Base-by-base conservation (phyloP, 1,284 basidiomycete species). In the Sanguinoderma infundibulare region DNA sequence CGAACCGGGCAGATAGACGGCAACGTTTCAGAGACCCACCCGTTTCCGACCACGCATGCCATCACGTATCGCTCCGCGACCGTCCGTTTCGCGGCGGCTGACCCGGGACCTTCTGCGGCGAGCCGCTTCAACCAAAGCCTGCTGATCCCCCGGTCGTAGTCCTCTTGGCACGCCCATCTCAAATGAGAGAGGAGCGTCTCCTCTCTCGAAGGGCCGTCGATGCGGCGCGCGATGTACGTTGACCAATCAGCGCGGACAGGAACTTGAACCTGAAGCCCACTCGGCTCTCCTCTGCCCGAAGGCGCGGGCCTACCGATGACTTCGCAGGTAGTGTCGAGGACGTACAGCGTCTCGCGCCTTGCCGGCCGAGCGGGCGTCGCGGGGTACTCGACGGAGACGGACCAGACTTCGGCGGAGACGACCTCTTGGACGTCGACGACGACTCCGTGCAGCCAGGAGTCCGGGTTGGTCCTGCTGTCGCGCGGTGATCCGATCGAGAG, bases 271-370 rank as follows among this genome's bases (percentile, higher is more conserved):
- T n/a, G n/a, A n/a, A n/a, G n/a, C n/a, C n/a, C n/a, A n/a, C n/a
- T n/a, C n/a, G n/a, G n/a, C n/a, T n/a, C n/a, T n/a, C n/a, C n/a
- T n/a, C n/a, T n/a, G n/a, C n/a, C n/a, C n/a, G n/a, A n/a, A n/a
- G n/a, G n/a, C n/a, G n/a, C n/a, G 15, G 35, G 52, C n/a, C 72
- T 75, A 2, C 88, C 89, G 59, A 91, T 80, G 30, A 87, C 85
- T 70, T 92, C 90, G 67, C 90, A 90, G 0, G 90, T 92, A 15
- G 80, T 68, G 62, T 89, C 87, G 0, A 92, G 74, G 34, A 90
- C 83, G 67, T 86, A 84, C 63, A 83, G 79, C 3, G 69, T 72
- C 57, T 80, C 74, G 2, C 60, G 69, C 3, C n/a, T 42, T 5
- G 30, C 10, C 6, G 40, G 56, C 10, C 24, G 49, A 15, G 20